Evolutionary conservation across 495 filamentous ascomycete genomes (phyloP), one percentile per base, ranked within the genome.

Genomic region (Hyaloscypha hepaticicola): DNA sequence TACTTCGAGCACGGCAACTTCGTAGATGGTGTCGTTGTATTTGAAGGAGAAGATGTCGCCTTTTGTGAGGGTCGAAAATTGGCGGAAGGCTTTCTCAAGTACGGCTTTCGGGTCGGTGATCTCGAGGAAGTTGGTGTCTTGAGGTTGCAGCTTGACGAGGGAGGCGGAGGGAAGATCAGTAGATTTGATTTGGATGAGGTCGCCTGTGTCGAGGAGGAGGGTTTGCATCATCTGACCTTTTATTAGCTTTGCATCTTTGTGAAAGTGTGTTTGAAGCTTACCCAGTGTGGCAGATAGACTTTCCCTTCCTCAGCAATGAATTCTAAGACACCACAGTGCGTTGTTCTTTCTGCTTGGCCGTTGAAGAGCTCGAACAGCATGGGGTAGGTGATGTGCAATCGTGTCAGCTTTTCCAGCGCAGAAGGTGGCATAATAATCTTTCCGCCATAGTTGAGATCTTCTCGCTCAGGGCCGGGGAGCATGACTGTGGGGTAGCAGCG

Each of bases 31-130:
- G 71, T 97, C 93, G 72, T 98, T 98, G 76, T 99, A 99, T 55
- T 85, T 81, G 75, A 99, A 98, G 60, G 90, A 93, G 79, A 99
- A 98, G 22, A 95, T 81, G 69, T 99, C 95, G 65, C 91, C 92
- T 67, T 90, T 90, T 4, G 92, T 96, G 5, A 98, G 82, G 52
- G 94, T 93, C 5, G 92, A 88, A 76, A 97, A 99, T 74, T 96
- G 95, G 8, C 93, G 87, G 77, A 99, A 96, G 7, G 91, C 92
- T 65, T 93, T 95, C 74, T 99, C 95, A 22, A 99, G 85, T 3
- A 99, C 95, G n/a, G 95, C 96, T 77, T 96, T 97, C 0, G 95
- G 96, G 70, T 99, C 96, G 70, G 88, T 92, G 66, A 99, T 97
- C 49, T 97, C 93, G 58, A 98, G 88, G 78, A 98, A 98, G 64